Evolutionary conservation across 2,329 filamentous ascomycete species (phyloP), one percentile per base, ranked within the genome.

Genomic region (Cytospora leucostoma): DNA sequence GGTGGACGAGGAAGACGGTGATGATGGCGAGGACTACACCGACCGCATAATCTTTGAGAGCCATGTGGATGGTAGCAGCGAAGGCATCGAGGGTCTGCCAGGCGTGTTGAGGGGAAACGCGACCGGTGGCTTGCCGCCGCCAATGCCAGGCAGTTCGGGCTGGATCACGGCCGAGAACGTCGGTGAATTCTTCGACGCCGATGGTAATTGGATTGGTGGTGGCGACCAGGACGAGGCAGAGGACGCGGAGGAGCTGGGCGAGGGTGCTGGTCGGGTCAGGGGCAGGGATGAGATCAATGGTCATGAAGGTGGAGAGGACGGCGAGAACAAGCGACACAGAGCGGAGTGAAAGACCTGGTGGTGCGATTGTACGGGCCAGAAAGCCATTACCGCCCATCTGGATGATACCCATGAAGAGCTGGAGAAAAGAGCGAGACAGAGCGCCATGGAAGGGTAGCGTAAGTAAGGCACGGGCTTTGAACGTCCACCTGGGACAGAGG

Each of bases 151-250:
- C 1, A 91, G 89, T 56, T 85, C 85, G 0, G 90, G 90, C 0
- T 94, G 91, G 91, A 93, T 98, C 72, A 98, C 94, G 17, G 90
- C 91, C 10, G 94, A 97, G 62, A 98, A 97, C 70, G 88, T 96
- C 73, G 82, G 89, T 67, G 85, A 96, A 69, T 96, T 87, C 72
- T 91, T 95, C 75, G 91, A 95, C 70, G 87, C 84, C 66, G 84
- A 93, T 10, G 92, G 92, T 3, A 93, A 94, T 72, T 94, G 89
- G 84, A 89, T 90, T 67, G 84, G 79, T 0, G 72, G 65, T 38
- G 70, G 66, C 7, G 67, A 58, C 8, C 74, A 71, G 1, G 70
- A 71, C 11, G 77, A 72, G 3, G 76, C 72, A 7, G 76, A 72
- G 10, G 79, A 70, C 49, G 80, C 73, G 64, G 84, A 80, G 53